Evolutionary conservation across 352 stramenopile species (phyloP).

Genomic region (Phytophthora vignae): DNA sequence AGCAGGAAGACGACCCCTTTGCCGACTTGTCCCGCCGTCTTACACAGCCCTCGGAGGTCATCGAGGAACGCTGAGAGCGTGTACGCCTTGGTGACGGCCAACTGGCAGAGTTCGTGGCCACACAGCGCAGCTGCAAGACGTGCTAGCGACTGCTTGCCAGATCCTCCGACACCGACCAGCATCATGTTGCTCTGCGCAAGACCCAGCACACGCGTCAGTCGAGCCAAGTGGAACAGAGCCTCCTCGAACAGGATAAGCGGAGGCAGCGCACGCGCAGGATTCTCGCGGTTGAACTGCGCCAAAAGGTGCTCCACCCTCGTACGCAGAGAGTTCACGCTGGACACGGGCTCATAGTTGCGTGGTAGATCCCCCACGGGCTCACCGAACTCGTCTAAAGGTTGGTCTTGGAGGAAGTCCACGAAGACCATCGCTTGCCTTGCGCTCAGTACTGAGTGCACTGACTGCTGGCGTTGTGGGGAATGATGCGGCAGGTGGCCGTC

Average conservation of each 20-base stretch:
- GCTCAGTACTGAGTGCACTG: conserved; percentile 18
- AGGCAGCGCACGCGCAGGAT: conserved; percentile 63
- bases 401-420: conserved; percentile 90
- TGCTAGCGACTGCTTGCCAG: conserved; percentile 88
- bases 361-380: conserved; percentile 79
- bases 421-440: conserved; percentile 44
- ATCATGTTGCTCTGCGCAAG: conserved; percentile 91
- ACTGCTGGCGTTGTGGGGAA: conserved; percentile 19
- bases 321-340: conserved; percentile 55
- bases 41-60: conserved; percentile 86
- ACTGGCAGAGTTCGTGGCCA: conserved; percentile 84
- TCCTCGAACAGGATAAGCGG: conserved; percentile 93
- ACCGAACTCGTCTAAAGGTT: conserved; percentile 85
- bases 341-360: conserved; percentile 83
- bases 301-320: conserved; percentile 71
- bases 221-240: conserved; percentile 85
- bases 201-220: conserved; percentile 83
- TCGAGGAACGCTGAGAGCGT: conserved; percentile 87
- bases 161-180: conserved; percentile 91
- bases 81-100: conserved; percentile 91
- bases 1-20: conserved; percentile 88
- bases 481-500: conserved; percentile 9
- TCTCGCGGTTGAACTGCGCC: conserved; percentile 85
- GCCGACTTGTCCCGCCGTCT: conserved; percentile 79
- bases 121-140: conserved; percentile 83